Percentiles rank a stretch among this genome's conserved stretches.
These are phyloP conservation scores for Botrytis pseudocinerea DNA, from an alignment of 2,329 filamentous ascomycete species.

Conservation along the genomic window DNA sequence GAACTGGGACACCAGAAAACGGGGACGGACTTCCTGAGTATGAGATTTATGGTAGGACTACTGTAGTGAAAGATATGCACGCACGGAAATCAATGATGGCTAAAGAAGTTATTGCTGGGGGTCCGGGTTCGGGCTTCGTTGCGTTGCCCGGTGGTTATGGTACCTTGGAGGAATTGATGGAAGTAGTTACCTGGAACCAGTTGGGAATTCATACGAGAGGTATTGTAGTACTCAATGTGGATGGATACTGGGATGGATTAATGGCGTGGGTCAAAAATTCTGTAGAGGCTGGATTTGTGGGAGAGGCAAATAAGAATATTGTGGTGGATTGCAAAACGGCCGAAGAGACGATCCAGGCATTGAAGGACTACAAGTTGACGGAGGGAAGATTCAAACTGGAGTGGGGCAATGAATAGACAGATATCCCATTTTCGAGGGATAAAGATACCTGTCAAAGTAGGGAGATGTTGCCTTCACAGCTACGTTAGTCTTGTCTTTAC, in stretches of 20 bases:
- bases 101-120: constrained; percentile 77
- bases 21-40: constrained; percentile 46
- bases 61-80: constrained; percentile 94
- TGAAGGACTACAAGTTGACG: constrained; percentile 75
- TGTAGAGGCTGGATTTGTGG: constrained; percentile 76
- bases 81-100: constrained; percentile 95
- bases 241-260: constrained; percentile 90
- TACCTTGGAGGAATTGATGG: constrained; percentile 93
- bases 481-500: too few species aligned
- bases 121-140: constrained; percentile 83
- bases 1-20: constrained; percentile 26
- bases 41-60: constrained; percentile 74
- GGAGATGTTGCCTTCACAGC: background rate
- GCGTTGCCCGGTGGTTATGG: constrained; percentile 88
- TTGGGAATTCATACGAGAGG: constrained; percentile 83
- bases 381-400: constrained; percentile 75
- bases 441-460: background rate
- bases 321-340: constrained; percentile 73
- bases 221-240: constrained; percentile 81
- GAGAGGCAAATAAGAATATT: constrained; percentile 68
- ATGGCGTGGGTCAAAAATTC: constrained; percentile 77
- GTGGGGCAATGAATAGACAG: constrained; percentile 59
- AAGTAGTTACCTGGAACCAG: constrained; percentile 93
- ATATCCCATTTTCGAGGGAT: background rate
- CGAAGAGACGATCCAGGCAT: constrained; percentile 67